Percentiles rank a stretch among this genome's conserved stretches.
These are phyloP conservation scores for Ajuga reptans DNA, from an alignment of 305 asterid genomes.

Conservation along the genomic window DNA sequence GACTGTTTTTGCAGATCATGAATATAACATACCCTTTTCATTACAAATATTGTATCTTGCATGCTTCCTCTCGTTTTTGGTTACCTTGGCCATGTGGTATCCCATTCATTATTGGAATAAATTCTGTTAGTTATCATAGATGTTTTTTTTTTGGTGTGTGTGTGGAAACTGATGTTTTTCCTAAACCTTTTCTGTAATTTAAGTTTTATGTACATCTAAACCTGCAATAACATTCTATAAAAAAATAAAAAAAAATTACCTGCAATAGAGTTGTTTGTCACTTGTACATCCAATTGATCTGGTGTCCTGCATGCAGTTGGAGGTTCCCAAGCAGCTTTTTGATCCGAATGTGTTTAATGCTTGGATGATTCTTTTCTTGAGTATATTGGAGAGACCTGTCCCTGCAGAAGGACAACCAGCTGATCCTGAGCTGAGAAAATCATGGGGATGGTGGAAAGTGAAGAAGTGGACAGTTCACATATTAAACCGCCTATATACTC, in stretches of 20 bases:
- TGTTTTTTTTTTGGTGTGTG: background rate
- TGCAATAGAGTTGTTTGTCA: background rate
- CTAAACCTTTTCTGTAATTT: background rate
- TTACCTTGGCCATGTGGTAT: background rate
- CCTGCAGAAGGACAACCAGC: slow-evolving; percentile 82
- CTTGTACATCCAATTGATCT: slow-evolving; percentile 12
- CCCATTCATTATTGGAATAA: background rate
- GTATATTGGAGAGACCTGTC: slow-evolving; percentile 87
- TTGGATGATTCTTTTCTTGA: slow-evolving; percentile 93
- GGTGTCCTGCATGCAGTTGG: slow-evolving; percentile 50
- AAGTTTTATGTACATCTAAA: background rate
- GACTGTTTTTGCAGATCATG: slow-evolving; percentile 2
- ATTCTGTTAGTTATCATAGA: background rate
- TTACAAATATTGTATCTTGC: background rate
- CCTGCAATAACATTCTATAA: too few species aligned
- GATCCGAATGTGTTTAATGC: slow-evolving; percentile 84
- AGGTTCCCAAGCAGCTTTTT: slow-evolving; percentile 85
- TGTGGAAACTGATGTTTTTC: background rate
- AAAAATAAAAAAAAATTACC: too few species aligned
- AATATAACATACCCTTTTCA: background rate
- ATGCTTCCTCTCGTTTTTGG: background rate
- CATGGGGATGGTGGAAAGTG: slow-evolving; percentile 99
- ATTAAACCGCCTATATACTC: slow-evolving; percentile 80
- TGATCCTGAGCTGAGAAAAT: slow-evolving; percentile 83
- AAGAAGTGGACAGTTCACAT: slow-evolving; percentile 98